Evolutionary conservation across 2,329 filamentous ascomycete genomes (phyloP).

Genomic region (Alternaria sp.): DNA sequence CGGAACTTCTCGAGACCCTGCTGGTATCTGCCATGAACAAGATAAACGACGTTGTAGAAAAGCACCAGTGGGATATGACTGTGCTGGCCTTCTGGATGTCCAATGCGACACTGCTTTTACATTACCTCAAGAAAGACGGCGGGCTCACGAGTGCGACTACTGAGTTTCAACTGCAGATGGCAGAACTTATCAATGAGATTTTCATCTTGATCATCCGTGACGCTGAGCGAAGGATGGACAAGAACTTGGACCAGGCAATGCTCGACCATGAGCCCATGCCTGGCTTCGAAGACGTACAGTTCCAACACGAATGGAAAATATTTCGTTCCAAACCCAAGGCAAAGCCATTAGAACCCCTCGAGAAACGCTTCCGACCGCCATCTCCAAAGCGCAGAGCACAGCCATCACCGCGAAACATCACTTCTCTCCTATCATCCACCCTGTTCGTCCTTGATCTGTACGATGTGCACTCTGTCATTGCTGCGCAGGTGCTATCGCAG

Average conservation of each 20-base stretch:
- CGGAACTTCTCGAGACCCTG: slow-evolving; percentile 80
- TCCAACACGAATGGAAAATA: slow-evolving; percentile 98
- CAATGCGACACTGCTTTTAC: slow-evolving; percentile 90
- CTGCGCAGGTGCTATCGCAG: slow-evolving; percentile 87
- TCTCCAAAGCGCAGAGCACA: slow-evolving; percentile 93
- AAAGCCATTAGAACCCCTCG: slow-evolving; percentile 81
- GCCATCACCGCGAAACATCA: slow-evolving; percentile 91
- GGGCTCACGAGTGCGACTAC: slow-evolving; percentile 81
- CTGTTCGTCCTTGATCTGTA: slow-evolving; percentile 98
- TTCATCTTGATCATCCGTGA: slow-evolving; percentile 97
- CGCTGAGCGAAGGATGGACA: slow-evolving; percentile 93
- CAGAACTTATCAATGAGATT: slow-evolving; percentile 96
- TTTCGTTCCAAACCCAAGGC: slow-evolving; percentile 91
- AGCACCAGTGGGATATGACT: slow-evolving; percentile 98
- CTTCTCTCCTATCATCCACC: slow-evolving; percentile 91
- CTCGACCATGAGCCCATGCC: slow-evolving; percentile 98
- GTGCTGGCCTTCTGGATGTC: slow-evolving; percentile 99
- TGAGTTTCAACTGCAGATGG: slow-evolving; percentile 90
- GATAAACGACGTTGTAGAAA: slow-evolving; percentile 96
- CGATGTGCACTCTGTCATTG: slow-evolving; percentile 97
- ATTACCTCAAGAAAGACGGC: slow-evolving; percentile 94
- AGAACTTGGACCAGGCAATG: slow-evolving; percentile 91
- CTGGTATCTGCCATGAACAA: slow-evolving; percentile 89
- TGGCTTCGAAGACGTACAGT: slow-evolving; percentile 93
- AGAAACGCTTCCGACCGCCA: slow-evolving; percentile 89